Conservation (phyloP, 2,329 filamentous ascomycete genomes). For the Colletotrichum sansevieriae region DNA sequence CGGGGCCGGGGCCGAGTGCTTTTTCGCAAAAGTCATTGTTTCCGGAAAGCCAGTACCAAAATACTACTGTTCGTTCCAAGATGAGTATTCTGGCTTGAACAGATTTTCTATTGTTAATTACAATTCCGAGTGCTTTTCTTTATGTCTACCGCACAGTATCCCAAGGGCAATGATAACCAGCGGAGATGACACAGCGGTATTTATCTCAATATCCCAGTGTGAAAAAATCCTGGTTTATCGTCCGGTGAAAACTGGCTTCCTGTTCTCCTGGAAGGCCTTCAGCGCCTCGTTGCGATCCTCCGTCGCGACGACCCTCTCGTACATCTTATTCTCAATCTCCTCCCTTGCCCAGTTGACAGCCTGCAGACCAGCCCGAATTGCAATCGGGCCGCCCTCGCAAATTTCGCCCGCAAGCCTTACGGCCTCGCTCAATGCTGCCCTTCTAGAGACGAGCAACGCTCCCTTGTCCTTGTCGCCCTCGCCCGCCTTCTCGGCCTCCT, state of each 20-base stretch:
- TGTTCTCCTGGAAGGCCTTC: conserved; percentile 80
- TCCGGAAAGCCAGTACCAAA: too few species aligned
- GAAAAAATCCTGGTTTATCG: conserved; percentile 48
- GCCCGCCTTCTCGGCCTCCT: conserved; percentile 52
- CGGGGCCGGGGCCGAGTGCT: too few species aligned
- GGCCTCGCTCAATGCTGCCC: conserved; percentile 79
- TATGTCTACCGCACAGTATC: too few species aligned
- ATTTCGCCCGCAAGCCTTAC: conserved; percentile 86
- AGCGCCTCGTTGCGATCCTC: conserved; percentile 92
- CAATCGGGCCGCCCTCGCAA: conserved; percentile 89
- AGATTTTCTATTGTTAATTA: too few species aligned
- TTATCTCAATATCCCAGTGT: too few species aligned
- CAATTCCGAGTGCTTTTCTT: too few species aligned
- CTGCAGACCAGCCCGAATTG: conserved; percentile 81
- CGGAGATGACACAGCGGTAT: too few species aligned
- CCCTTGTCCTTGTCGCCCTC: conserved; percentile 51
- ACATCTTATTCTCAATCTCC: conserved; percentile 87
- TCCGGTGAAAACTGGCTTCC: conserved; percentile 70
- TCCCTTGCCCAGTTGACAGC: conserved; percentile 82
- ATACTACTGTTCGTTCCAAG: too few species aligned
- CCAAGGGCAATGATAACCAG: too few species aligned
- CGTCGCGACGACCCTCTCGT: conserved; percentile 84
- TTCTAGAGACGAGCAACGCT: conserved; percentile 70
- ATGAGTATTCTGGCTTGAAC: too few species aligned
- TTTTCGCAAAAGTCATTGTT: too few species aligned